Percentiles rank a stretch among this genome's conserved stretches.
Evolutionary conservation across 169 alveolate species (phyloP).

Genomic region (Plasmodium coatneyi): DNA sequence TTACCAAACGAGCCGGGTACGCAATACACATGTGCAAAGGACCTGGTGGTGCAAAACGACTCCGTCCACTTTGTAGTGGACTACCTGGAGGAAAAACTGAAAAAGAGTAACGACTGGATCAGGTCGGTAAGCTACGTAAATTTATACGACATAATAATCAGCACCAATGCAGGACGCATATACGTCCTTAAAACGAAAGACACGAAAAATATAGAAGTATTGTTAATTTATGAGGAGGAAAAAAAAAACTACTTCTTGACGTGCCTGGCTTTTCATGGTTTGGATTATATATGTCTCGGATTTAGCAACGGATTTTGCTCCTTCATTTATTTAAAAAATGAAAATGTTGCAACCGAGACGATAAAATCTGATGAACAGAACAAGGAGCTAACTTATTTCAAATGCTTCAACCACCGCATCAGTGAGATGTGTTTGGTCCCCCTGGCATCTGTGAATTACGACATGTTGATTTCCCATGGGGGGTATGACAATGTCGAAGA

Average conservation of each 20-base stretch:
- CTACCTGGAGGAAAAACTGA: conserved; percentile 6
- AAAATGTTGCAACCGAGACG: neutral
- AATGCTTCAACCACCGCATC: conserved; percentile 63
- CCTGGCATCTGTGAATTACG: conserved; percentile 9
- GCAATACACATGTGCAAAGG: neutral
- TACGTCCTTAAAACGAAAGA: conserved; percentile 38
- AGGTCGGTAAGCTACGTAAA: conserved; percentile 48
- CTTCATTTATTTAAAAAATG: conserved; percentile 29
- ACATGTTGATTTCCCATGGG: neutral
- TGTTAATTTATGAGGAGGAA: conserved; percentile 33
- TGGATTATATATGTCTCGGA: conserved; percentile 47
- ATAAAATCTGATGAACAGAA: neutral
- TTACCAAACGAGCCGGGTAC: neutral
- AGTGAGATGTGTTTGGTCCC: conserved; percentile 63
- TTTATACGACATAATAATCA: conserved; percentile 16
- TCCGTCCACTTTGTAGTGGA: conserved; percentile 2
- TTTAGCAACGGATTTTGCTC: conserved; percentile 67
- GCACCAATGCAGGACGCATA: conserved; percentile 54
- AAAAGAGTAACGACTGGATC: conserved; percentile 64
- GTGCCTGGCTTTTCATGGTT: conserved; percentile 38
- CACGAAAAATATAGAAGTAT: neutral
- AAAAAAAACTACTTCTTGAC: conserved; percentile 40
- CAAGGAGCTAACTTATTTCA: conserved; percentile 7
- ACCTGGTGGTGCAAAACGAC: neutral
- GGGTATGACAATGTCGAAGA: neutral